Evolutionary conservation across 208 protist species (phyloP), one percentile per base, ranked within the genome.

Genomic region (Herpetomonas tarakana): DNA sequence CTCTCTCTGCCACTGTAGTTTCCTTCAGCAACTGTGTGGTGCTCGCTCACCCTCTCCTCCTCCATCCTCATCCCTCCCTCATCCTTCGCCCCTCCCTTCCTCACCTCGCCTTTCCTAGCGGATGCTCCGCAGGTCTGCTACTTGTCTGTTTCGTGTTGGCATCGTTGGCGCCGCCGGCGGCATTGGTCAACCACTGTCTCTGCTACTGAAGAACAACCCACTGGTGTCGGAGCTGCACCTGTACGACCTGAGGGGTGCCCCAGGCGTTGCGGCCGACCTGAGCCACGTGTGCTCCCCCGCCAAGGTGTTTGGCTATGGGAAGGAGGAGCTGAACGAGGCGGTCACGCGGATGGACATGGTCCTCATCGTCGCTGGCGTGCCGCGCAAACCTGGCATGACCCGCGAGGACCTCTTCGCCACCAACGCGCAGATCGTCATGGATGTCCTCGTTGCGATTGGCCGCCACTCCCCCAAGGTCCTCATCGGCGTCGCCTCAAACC

Each of bases 341-440:
- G 66, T 98, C 51, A 58, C 75, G 1, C 89, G 76, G 21, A 71
- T 63, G 24, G 82, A 97, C 35, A 63, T 98, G 45, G 94, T 97
- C 29, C 64, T 98, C 24, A 94, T 98, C 70, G 88, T 91, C 7
- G 97, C 95, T n/a, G 96, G 96, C 58, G 93, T 98, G 21, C 94
- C 97, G 3, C 94, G 97, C 73, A 97, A 97, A 74, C 97, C 97
- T 2, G 92, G 90, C 45, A 98, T 98, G 97, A 97, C 91, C 44
- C 92, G 96, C 53, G 94, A 98, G 58, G 97, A 98, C 70, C 90
- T 98, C 52, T 98, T 98, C 75, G 94, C 94, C 72, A 92, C 82
- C 14, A 98, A 98, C 80, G 92, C 92, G 31, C 52, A 61, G 52
- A 96, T 98, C 58, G 86, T 98, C 25, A 71, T 75, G 38, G 83